phyloP scores from a whole-genome alignment of 2,329 filamentous ascomycete genomes.

The Penicillium sp. region DNA sequence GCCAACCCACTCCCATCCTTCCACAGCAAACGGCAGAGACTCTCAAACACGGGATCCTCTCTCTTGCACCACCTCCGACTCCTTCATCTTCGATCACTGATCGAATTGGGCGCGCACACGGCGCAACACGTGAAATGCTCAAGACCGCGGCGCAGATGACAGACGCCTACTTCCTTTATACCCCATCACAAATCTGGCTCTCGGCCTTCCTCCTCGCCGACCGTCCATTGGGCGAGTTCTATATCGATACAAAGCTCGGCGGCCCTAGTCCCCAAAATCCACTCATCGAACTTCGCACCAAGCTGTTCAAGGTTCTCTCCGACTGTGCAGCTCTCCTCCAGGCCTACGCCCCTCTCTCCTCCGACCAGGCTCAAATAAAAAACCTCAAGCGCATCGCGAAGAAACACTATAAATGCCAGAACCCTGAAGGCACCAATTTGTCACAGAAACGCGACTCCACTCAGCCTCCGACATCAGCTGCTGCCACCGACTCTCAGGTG shows the following conservation, averaged over 20 bases:
- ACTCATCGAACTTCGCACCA: conserved; percentile 39
- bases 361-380: conserved; percentile 46
- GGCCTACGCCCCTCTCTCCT: conserved; percentile 43
- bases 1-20: conserved; percentile 37
- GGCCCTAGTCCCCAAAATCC: conserved; percentile 25
- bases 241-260: conserved; percentile 50
- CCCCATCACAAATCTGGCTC: conserved; percentile 91
- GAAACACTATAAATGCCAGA: conserved; percentile 54
- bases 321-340: conserved; percentile 45
- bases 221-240: conserved; percentile 48
- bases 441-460: conserved; percentile 48
- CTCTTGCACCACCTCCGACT: conserved; percentile 34
- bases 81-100: conserved; percentile 40
- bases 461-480: conserved; percentile 26
- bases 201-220: conserved; percentile 79
- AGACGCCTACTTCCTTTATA: conserved; percentile 96
- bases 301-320: conserved; percentile 42
- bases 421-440: conserved; percentile 52
- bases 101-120: conserved; percentile 67
- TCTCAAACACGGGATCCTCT: conserved; percentile 34
- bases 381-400: conserved; percentile 52
- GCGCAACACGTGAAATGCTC: conserved; percentile 72
- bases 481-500: conserved; percentile 23
- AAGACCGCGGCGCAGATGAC: conserved; percentile 83
- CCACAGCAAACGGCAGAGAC: conserved; percentile 35